These are phyloP conservation scores for Acanthamoeba culbertsoni DNA, from an alignment of 208 protist species.

Conservation along the genomic window DNA sequence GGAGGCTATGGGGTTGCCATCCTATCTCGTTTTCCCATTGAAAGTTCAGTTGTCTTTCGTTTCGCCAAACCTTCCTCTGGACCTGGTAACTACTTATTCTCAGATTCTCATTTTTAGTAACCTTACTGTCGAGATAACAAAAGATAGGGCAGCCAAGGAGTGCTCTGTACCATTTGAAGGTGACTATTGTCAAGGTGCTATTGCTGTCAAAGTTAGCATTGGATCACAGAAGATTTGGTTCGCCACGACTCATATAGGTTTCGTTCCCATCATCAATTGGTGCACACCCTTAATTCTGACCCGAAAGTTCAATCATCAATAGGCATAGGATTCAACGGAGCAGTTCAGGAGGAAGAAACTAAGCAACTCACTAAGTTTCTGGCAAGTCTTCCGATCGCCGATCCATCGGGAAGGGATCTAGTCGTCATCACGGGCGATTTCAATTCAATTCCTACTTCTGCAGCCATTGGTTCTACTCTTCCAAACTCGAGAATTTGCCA, in stretches of 20 bases:
- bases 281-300: background rate
- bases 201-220: background rate
- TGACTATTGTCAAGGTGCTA: conserved; percentile 20
- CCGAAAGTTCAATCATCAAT: background rate
- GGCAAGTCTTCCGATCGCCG: background rate
- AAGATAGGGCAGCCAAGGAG: background rate
- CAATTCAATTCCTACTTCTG: background rate
- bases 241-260: background rate
- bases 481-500: background rate
- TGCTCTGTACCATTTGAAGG: background rate
- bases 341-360: background rate
- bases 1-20: background rate
- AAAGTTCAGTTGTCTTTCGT: background rate
- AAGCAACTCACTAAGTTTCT: background rate
- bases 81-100: too few species aligned
- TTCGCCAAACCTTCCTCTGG: background rate
- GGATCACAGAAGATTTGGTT: background rate
- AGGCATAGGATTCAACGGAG: background rate
- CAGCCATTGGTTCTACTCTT: background rate
- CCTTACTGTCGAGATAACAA: too few species aligned
- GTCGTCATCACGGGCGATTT: conserved; percentile 6
- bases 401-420: background rate
- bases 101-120: too few species aligned
- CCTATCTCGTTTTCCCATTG: conserved; percentile 2
- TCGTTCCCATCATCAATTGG: background rate